Evolutionary conservation across 2,329 filamentous ascomycete genomes (phyloP).

Genomic region (Xylaria sp.): DNA sequence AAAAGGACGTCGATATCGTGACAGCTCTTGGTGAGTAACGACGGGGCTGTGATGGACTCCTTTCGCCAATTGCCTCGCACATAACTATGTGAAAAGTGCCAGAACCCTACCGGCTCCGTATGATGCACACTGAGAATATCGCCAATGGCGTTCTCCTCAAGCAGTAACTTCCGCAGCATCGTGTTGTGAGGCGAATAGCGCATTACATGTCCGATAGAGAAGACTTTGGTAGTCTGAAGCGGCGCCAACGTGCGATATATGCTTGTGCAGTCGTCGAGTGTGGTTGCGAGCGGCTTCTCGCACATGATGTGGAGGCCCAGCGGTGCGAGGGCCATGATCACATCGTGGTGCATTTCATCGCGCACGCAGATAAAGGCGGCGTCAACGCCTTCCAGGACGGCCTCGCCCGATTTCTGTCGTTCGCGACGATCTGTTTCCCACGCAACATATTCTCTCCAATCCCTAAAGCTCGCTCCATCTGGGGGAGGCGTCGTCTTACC

Average conservation of each 20-base stretch:
- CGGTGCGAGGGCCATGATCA: slow-evolving; percentile 77
- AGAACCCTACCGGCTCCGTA: slow-evolving; percentile 94
- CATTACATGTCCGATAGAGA: slow-evolving; percentile 93
- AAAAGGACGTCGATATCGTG: slow-evolving; percentile 95
- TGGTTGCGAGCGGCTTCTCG: slow-evolving; percentile 92
- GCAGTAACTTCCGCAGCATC: slow-evolving; percentile 79
- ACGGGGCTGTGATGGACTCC: slow-evolving; percentile 79
- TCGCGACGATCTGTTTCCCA: slow-evolving; percentile 75
- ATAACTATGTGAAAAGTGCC: slow-evolving; percentile 93
- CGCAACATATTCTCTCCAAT: slow-evolving; percentile 80
- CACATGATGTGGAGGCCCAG: slow-evolving; percentile 86
- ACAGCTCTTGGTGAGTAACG: slow-evolving; percentile 92
- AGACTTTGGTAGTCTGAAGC: slow-evolving; percentile 62
- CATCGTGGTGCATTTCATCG: slow-evolving; percentile 88
- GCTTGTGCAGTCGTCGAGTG: slow-evolving; percentile 78
- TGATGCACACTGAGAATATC: slow-evolving; percentile 89
- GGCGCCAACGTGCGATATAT: slow-evolving; percentile 71
- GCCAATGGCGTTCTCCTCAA: slow-evolving; percentile 80
- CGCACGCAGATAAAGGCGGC: slow-evolving; percentile 75
- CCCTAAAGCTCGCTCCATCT: slow-evolving; percentile 75
- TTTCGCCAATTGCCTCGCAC: slow-evolving; percentile 96
- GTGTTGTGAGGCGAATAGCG: slow-evolving; percentile 95
- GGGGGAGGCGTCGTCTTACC: slow-evolving; percentile 58
- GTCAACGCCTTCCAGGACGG: slow-evolving; percentile 66
- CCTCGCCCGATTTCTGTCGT: slow-evolving; percentile 61